Conservation (phyloP, 208 protist species). For the Leishmania turanica region DNA sequence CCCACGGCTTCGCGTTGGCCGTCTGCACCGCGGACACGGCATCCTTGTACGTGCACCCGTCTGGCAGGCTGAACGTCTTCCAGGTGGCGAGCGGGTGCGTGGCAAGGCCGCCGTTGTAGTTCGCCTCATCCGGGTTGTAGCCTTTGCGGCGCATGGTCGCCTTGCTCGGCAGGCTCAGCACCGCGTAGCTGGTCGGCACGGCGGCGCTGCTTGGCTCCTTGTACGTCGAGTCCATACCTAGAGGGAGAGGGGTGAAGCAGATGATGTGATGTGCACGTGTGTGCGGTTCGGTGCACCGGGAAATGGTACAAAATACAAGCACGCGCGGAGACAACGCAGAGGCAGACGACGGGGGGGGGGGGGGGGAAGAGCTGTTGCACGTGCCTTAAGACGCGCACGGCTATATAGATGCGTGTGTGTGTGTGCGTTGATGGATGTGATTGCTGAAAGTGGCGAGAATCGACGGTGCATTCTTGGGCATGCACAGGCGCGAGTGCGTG, state of each 20-base stretch:
- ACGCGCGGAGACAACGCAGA: not conserved
- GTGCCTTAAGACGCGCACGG: not conserved
- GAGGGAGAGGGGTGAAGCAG: not conserved
- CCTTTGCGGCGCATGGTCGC: slow-evolving; percentile 73
- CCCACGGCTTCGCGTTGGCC: slow-evolving; percentile 75
- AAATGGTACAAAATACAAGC: not conserved
- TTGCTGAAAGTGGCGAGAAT: not conserved
- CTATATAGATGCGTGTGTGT: not conserved
- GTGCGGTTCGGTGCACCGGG: not conserved
- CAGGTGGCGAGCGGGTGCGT: slow-evolving; percentile 78
- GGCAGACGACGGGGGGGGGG: not conserved
- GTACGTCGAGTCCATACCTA: slow-evolving; percentile 57
- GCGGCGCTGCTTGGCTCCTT: slow-evolving; percentile 42
- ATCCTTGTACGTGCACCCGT: slow-evolving; percentile 67
- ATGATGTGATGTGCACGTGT: not conserved
- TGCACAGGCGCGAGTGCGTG: not conserved
- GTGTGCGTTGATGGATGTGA: not conserved
- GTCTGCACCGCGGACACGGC: slow-evolving; percentile 66
- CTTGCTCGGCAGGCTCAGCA: slow-evolving; percentile 70
- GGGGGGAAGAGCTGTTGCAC: not conserved
- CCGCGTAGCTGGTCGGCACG: slow-evolving; percentile 72
- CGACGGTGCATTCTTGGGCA: not conserved
- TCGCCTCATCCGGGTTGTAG: slow-evolving; percentile 56
- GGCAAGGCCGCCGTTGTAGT: slow-evolving; percentile 55
- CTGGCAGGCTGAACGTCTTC: slow-evolving; percentile 58